Conservation (phyloP, 768 basidiomycete species). For the Obba rivulosa region DNA sequence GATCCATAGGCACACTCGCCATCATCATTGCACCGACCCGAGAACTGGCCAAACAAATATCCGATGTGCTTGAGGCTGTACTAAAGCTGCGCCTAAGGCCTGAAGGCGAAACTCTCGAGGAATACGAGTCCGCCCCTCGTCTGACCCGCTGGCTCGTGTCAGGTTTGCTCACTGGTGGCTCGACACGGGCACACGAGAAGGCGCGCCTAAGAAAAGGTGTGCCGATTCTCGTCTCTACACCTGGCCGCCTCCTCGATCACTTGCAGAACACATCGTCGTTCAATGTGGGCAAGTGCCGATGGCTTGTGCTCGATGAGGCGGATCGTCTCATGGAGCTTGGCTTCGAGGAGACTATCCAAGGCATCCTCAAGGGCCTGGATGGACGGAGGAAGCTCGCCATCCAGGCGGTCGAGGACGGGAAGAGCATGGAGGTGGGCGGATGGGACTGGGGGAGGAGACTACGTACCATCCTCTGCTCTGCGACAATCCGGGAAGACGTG, state of each 20-base stretch:
- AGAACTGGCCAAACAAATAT: constrained; percentile 95
- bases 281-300: constrained; percentile 88
- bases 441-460: constrained; percentile 81
- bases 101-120: constrained; percentile 47
- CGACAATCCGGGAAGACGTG: constrained; percentile 93
- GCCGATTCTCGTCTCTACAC: constrained; percentile 93
- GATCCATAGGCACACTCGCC: constrained; percentile 91
- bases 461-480: constrained; percentile 91
- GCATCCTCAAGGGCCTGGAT: constrained; percentile 83
- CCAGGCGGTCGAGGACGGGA: constrained; percentile 62
- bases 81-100: constrained; percentile 70
- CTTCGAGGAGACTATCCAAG: constrained; percentile 92
- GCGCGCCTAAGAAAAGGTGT: constrained; percentile 90
- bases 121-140: constrained; percentile 32
- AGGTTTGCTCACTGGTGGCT: constrained; percentile 89
- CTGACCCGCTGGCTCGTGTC: constrained; percentile 92
- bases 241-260: constrained; percentile 92
- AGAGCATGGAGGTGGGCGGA: constrained; percentile 67
- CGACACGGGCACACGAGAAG: constrained; percentile 92
- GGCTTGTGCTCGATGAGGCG: constrained; percentile 96
- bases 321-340: constrained; percentile 98
- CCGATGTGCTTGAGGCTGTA: constrained; percentile 84
- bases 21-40: constrained; percentile 93
- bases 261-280: constrained; percentile 93
- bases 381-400: constrained; percentile 70